A percentile compares a stretch with the other conserved stretches of the same genome.
phyloP scores from a whole-genome alignment of 2,329 filamentous ascomycete species.

The Fusarium keratoplasticum region DNA sequence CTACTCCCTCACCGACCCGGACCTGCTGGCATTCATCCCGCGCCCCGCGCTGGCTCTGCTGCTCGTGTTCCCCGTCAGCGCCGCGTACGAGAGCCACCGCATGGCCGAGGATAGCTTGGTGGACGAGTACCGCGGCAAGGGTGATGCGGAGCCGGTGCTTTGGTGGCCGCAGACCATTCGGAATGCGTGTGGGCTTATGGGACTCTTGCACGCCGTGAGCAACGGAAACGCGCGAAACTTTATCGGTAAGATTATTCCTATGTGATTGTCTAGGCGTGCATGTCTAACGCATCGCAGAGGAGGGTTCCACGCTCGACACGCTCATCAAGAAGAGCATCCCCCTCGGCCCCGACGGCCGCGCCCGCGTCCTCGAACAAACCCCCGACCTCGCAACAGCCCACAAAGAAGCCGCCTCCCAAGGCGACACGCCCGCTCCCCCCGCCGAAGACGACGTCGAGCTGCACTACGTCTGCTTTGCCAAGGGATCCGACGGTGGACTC shows the following conservation, averaged over 20 bases:
- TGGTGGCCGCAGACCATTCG: slow-evolving; percentile 98
- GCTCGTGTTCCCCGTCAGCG: slow-evolving; percentile 88
- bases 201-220: slow-evolving; percentile 81
- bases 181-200: slow-evolving; percentile 94
- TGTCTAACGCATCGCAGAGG: slow-evolving; percentile 48
- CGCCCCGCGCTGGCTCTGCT: slow-evolving; percentile 89
- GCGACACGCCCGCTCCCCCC: slow-evolving; percentile 82
- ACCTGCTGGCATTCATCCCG: slow-evolving; percentile 87
- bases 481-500: slow-evolving; percentile 71
- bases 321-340: slow-evolving; percentile 78
- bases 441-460: slow-evolving; percentile 88
- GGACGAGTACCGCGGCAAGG: slow-evolving; percentile 74
- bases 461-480: slow-evolving; percentile 96
- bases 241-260: slow-evolving; percentile 59
- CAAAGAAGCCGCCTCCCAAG: slow-evolving; percentile 77
- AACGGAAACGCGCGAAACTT: slow-evolving; percentile 79
- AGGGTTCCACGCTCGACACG: slow-evolving; percentile 67
- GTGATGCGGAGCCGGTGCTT: slow-evolving; percentile 78
- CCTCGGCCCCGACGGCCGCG: slow-evolving; percentile 73
- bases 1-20: slow-evolving; percentile 87
- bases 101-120: slow-evolving; percentile 75
- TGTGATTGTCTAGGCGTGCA: neutral
- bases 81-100: slow-evolving; percentile 82
- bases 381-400: slow-evolving; percentile 82
- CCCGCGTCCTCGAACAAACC: slow-evolving; percentile 81